phyloP scores from a whole-genome alignment of 108 stramenopile species.

The Nitzschia putrida region DNA sequence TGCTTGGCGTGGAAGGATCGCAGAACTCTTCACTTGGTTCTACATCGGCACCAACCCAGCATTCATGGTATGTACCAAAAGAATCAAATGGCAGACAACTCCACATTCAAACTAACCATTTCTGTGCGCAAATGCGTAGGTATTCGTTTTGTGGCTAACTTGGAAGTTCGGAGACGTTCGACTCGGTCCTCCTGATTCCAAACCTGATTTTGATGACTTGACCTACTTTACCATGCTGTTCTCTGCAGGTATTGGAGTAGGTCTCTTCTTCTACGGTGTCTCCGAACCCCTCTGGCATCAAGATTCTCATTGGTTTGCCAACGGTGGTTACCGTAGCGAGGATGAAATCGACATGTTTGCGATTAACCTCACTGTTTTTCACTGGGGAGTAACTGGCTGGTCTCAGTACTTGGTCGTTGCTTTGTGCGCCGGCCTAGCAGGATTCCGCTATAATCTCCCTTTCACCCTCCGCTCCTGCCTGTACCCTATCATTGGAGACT shows the following conservation, averaged over 20 bases:
- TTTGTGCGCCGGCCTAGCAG: slow-evolving; percentile 42
- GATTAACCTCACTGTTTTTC: slow-evolving; percentile 54
- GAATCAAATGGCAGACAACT: background rate
- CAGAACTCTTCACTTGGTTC: slow-evolving; percentile 53
- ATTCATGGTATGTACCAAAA: slow-evolving; percentile 3
- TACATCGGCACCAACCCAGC: slow-evolving; percentile 42
- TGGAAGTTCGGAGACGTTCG: slow-evolving; percentile 52
- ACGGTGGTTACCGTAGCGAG: slow-evolving; percentile 54
- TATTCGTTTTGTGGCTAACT: slow-evolving; percentile 46
- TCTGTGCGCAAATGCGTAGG: background rate
- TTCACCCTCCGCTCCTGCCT: slow-evolving; percentile 59
- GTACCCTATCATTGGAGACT: slow-evolving; percentile 60
- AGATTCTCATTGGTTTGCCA: slow-evolving; percentile 27
- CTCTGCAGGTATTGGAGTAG: slow-evolving; percentile 62
- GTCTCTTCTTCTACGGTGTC: slow-evolving; percentile 33
- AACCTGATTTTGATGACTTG: slow-evolving; percentile 53
- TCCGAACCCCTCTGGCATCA: slow-evolving; percentile 62
- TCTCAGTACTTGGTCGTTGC: slow-evolving; percentile 54
- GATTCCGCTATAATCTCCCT: slow-evolving; percentile 48
- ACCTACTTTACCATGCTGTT: slow-evolving; percentile 71
- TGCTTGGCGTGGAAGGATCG: slow-evolving; percentile 13
- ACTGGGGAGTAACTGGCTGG: slow-evolving; percentile 74
- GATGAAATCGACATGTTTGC: slow-evolving; percentile 57
- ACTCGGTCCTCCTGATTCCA: slow-evolving; percentile 41
- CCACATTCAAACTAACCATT: background rate